A percentile compares a stretch with the other conserved stretches of the same genome.
phyloP scores from a whole-genome alignment of 2,329 filamentous ascomycete species.

The Apiospora arundinis region DNA sequence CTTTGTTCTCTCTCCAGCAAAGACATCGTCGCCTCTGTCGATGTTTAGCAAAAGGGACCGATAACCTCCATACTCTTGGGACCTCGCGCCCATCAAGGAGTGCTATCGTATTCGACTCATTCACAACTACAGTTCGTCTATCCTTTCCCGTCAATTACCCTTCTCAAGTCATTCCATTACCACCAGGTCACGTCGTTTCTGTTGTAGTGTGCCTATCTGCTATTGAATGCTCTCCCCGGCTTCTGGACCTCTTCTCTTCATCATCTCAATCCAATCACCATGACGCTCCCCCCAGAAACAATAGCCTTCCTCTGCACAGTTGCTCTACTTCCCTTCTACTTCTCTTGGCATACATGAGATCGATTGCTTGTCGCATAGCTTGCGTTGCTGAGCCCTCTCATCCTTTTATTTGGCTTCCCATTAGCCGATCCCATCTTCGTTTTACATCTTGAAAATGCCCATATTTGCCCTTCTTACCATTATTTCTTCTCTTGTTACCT shows the following conservation, averaged over 20 bases:
- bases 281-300: constrained; percentile 13
- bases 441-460: constrained; percentile 29
- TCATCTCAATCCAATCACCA: constrained; percentile 18
- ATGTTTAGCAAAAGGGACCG: constrained; percentile 19
- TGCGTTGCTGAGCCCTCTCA: constrained; percentile 36
- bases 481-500: constrained; percentile 11
- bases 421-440: constrained; percentile 33
- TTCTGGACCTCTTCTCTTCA: constrained; percentile 20
- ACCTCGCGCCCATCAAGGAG: constrained; percentile 24
- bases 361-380: constrained; percentile 42
- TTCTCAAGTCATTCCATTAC: constrained; percentile 30
- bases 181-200: constrained; percentile 26
- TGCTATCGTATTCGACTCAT: constrained; percentile 22
- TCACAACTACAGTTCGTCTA: constrained; percentile 40
- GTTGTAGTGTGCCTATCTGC: constrained; percentile 20
- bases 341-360: constrained; percentile 23
- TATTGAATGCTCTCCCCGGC: constrained; percentile 21
- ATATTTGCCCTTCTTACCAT: constrained; percentile 29
- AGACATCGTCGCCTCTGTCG: constrained; percentile 19
- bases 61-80: constrained; percentile 24
- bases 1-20: constrained; percentile 16
- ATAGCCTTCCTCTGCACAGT: constrained; percentile 12
- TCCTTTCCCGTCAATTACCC: constrained; percentile 36
- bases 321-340: constrained; percentile 16
- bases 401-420: constrained; percentile 40